Conservation (phyloP, 495 filamentous ascomycete species). For the Talaromyces liani region DNA sequence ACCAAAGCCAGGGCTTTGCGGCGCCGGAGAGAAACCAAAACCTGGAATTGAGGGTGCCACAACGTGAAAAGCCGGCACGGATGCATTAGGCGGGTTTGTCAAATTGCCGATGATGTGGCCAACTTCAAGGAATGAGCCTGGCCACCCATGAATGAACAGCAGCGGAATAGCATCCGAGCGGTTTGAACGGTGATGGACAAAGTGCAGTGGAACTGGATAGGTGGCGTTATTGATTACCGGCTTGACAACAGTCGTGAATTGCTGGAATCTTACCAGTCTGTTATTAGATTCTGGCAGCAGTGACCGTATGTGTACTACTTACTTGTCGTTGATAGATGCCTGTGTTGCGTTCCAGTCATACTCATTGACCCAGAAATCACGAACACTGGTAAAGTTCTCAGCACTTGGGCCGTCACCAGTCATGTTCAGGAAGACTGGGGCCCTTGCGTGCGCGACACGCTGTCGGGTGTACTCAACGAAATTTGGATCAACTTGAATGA, state of each 20-base stretch:
- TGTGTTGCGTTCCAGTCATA: slow-evolving; percentile 3
- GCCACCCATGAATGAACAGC: slow-evolving; percentile 28
- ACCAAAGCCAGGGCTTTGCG: too few relatives aligned
- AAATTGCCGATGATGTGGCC: slow-evolving; percentile 18
- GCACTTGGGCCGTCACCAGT: not conserved
- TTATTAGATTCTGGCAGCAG: slow-evolving; percentile 3
- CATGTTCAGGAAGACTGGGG: slow-evolving; percentile 21
- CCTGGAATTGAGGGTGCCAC: too few relatives aligned
- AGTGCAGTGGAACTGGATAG: too few relatives aligned
- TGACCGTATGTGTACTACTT: not conserved
- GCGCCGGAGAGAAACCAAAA: too few relatives aligned
- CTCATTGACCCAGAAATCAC: slow-evolving; percentile 8
- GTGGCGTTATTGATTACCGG: not conserved
- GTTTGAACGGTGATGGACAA: too few relatives aligned
- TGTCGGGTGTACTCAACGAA: too few relatives aligned
- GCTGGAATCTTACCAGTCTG: not conserved
- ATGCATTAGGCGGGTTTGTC: slow-evolving; percentile 11
- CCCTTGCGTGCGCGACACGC: too few relatives aligned
- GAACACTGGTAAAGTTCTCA: slow-evolving; percentile 3
- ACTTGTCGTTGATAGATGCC: slow-evolving; percentile 1
- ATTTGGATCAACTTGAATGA: too few relatives aligned
- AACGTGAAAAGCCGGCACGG: slow-evolving; percentile 2
- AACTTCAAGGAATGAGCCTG: slow-evolving; percentile 30
- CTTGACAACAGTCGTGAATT: not conserved
- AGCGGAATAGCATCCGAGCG: too few relatives aligned